phyloP scores from a whole-genome alignment of 1,284 basidiomycete genomes.

The Stereum hirsutum region DNA sequence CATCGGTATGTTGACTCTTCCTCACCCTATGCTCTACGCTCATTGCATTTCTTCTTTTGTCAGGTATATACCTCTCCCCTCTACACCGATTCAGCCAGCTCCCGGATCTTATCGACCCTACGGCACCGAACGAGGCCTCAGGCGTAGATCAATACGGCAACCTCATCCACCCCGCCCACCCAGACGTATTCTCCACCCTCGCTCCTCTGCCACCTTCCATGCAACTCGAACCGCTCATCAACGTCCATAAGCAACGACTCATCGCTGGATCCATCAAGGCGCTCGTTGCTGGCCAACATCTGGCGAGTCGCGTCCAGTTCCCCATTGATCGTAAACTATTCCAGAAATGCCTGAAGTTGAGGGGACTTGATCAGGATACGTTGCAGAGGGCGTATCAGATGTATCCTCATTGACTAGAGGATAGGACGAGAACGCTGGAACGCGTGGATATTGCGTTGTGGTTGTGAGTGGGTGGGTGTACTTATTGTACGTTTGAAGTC shows the following conservation, averaged over 20 bases:
- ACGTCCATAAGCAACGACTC: slow-evolving; percentile 79
- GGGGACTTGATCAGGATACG: slow-evolving; percentile 47
- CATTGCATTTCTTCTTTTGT: slow-evolving; percentile 6
- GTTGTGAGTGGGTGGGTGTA: too few relatives aligned
- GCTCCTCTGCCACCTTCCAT: slow-evolving; percentile 63
- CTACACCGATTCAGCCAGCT: slow-evolving; percentile 57
- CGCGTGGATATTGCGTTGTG: too few relatives aligned
- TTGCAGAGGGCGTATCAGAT: slow-evolving; percentile 36
- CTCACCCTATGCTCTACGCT: not conserved
- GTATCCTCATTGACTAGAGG: slow-evolving; percentile 19
- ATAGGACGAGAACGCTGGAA: too few relatives aligned
- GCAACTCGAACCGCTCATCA: slow-evolving; percentile 79
- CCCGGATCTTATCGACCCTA: slow-evolving; percentile 78
- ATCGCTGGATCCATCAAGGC: slow-evolving; percentile 72
- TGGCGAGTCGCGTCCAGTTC: slow-evolving; percentile 63
- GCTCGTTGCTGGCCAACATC: slow-evolving; percentile 72
- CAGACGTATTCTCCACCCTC: slow-evolving; percentile 67
- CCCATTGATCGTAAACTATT: slow-evolving; percentile 66
- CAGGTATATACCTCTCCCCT: slow-evolving; percentile 74
- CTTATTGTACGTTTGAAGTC: too few relatives aligned
- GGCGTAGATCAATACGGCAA: slow-evolving; percentile 55
- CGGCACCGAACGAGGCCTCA: slow-evolving; percentile 61
- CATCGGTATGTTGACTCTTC: slow-evolving; percentile 47
- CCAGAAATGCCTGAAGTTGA: slow-evolving; percentile 64
- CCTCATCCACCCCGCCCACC: slow-evolving; percentile 59